A percentile compares a stretch with the other conserved stretches of the same genome.
These are phyloP conservation scores for Galeopsis tetrahit DNA, from an alignment of 257 asterid genomes.

Conservation along the genomic window DNA sequence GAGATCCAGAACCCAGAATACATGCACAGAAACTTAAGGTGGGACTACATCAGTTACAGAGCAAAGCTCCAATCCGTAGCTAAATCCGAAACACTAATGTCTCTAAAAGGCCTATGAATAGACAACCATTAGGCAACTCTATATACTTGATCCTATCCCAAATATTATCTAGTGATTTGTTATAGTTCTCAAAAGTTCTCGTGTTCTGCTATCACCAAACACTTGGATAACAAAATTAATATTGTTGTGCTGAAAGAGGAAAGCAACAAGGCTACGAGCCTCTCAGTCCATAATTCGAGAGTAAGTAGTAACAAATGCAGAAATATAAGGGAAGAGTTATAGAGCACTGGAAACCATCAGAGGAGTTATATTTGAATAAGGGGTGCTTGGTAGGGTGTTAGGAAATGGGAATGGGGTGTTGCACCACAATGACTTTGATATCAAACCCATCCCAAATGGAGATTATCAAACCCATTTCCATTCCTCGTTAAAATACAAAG, in stretches of 20 bases:
- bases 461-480: neutral
- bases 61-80: neutral
- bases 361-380: neutral
- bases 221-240: neutral
- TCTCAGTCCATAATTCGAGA: constrained; percentile 14
- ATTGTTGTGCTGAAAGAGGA: constrained; percentile 21
- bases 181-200: neutral
- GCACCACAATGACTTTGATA: neutral
- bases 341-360: constrained; percentile 17
- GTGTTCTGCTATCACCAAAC: constrained; percentile 12
- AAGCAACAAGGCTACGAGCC: neutral
- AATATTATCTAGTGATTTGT: neutral
- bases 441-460: neutral
- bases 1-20: neutral
- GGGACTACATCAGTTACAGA: no score
- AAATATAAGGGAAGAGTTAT: constrained; percentile 5
- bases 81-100: neutral
- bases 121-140: neutral
- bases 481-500: neutral
- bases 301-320: constrained; percentile 11
- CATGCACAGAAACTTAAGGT: no score
- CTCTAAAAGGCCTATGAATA: neutral
- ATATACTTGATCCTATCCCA: neutral
- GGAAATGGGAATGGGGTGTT: neutral
- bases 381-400: neutral